Evolutionary conservation across 257 asterid species (phyloP), one percentile per base, ranked within the genome.

Genomic region (Gynochthodes officinalis): DNA sequence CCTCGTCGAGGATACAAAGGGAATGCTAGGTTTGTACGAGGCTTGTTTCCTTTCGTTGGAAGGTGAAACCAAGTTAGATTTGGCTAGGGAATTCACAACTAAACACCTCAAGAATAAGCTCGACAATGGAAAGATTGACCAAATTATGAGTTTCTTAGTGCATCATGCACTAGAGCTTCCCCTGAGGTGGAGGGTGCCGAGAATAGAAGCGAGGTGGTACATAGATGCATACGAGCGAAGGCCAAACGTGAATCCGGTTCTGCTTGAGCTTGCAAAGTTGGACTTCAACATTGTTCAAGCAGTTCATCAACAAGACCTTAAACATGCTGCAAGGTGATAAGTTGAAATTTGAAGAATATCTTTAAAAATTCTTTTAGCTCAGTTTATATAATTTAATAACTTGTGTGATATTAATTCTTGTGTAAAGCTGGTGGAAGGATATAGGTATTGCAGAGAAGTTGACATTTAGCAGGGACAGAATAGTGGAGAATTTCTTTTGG

Each of bases 21-120:
- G 84, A 61, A 49, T 80, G 64, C 53, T 75, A 14, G 44, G 67
- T 52, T 60, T 79, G 50, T 79, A 79, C 25, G 83, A 79, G 65
- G 80, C 83, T 32, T 79, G 71, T 14, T 75, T 53, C 57, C 72
- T 70, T 0, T 21, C 35, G 25, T 23, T 48, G 14, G 77, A 64
- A 64, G 72, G 55, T 27, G 79, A 74, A 65, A 23, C 16, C n/a
- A 33, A 11, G 11, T 15, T 70, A 19, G 74, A 70, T 11, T 28
- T 58, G 43, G 79, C 76, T 39, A 74, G 64, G 65, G 74, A 48
- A 57, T 79, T 73, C 33, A 32, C 82, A 2, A 44, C 57, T 1
- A 73, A 65, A 10, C 65, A 78, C 46, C 70, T 77, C 18, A 59
- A 48, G 33, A 52, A 59, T 1, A 30, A 15, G 0, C 40, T 66